phyloP scores from a whole-genome alignment of 106 monocot species.

The Gastrodia elata region DNA sequence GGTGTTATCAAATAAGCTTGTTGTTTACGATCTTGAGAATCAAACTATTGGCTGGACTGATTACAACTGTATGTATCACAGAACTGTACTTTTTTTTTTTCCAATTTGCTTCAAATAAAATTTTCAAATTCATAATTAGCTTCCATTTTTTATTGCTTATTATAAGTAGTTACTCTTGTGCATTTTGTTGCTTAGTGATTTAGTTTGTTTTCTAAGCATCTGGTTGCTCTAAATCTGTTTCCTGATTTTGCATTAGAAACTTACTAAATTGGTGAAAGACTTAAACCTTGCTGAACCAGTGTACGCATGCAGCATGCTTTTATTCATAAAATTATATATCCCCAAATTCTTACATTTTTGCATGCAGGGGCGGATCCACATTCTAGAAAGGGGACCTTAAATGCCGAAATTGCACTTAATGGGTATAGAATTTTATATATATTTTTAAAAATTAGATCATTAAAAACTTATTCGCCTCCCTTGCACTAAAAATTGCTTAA shows the following conservation, averaged over 20 bases:
- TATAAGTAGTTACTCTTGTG: background rate
- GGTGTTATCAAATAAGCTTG: conserved; percentile 49
- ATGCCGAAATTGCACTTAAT: no score
- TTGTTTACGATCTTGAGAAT: conserved; percentile 60
- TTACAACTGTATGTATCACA: conserved; percentile 49
- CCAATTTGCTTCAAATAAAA: background rate
- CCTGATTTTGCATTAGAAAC: background rate
- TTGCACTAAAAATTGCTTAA: no score
- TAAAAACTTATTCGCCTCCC: no score
- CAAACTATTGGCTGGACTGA: conserved; percentile 64
- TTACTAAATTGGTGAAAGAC: background rate
- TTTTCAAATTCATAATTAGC: background rate
- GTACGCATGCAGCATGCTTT: background rate
- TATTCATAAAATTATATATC: background rate
- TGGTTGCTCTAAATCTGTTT: background rate
- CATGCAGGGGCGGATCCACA: no score
- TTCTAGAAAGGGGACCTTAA: no score
- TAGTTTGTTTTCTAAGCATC: background rate
- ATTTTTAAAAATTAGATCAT: no score
- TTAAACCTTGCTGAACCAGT: background rate
- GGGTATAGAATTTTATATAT: background rate
- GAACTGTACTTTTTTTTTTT: background rate
- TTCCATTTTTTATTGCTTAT: background rate
- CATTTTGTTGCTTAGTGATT: no score
- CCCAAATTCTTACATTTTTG: background rate